phyloP scores from a whole-genome alignment of 805 yeast species.

The Barnettozyma sp. region DNA sequence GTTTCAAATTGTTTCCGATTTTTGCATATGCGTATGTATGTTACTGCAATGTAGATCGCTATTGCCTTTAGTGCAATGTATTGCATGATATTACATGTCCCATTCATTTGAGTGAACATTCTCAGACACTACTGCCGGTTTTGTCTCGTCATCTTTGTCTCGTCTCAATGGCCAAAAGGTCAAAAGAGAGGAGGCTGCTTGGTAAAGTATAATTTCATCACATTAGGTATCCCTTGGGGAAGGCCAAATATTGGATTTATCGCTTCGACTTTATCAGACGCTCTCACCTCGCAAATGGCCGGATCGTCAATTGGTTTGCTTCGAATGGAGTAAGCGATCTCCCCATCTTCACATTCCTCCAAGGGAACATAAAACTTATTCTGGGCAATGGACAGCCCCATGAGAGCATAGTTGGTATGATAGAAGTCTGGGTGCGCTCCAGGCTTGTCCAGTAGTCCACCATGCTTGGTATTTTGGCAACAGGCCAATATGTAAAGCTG shows the following conservation, averaged over 20 bases:
- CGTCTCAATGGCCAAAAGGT: too few species aligned
- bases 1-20: too few species aligned
- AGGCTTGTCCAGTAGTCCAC: conserved; percentile 89
- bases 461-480: conserved; percentile 52
- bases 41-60: too few species aligned
- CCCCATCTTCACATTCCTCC: conserved; percentile 1
- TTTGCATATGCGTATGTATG: too few species aligned
- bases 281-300: conserved; percentile 16
- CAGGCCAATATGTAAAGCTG: conserved; percentile 65
- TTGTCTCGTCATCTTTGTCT: too few species aligned
- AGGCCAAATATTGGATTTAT: conserved; percentile 57
- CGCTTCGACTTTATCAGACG: conserved; percentile 21
- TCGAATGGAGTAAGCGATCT: conserved; percentile 6
- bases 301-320: conserved; percentile 4
- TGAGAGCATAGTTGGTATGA: conserved; percentile 79
- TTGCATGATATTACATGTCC: too few species aligned
- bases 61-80: too few species aligned
- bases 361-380: conserved; percentile 11
- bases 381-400: conserved; percentile 49
- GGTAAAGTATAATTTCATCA: conserved; percentile 16
- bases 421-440: conserved; percentile 75
- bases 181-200: too few species aligned
- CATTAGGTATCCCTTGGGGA: conserved; percentile 38
- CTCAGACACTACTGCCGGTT: too few species aligned
- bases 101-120: too few species aligned